Base-by-base conservation (phyloP, 2,329 filamentous ascomycete genomes). In the Colletotrichum lentis region DNA sequence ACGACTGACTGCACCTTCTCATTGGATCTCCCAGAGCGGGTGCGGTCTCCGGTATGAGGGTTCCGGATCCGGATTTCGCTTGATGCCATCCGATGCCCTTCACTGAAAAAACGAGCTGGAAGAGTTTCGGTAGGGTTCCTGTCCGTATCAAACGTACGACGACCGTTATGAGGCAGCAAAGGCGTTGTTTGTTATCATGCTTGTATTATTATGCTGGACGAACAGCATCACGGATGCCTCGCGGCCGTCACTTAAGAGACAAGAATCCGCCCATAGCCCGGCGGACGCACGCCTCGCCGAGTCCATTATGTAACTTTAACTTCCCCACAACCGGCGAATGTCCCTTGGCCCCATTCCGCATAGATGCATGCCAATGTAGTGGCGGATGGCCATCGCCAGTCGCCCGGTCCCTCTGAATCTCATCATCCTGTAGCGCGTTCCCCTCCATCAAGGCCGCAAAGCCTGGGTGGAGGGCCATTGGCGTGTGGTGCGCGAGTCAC, bases 171-270 rank as follows among this genome's bases (percentile, higher is more conserved):
- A 47, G n/a, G 11, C 44, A n/a, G 8, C 10, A 44, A 5, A 47
- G 44, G 11, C n/a, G 11, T 16, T 27, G 5, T 12, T 18, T 31
- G 18, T 44, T n/a, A 24, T 50, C 12, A 60, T 65, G 37, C 43
- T 68, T 68, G 49, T 44, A 68, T 68, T 44, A 68, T 68, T 65
- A 59, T 56, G 62, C 43, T 55, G 54, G 54, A 52, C 5, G 39
- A 43, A 44, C 49, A 65, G 61, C 62, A 59, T 60, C 49, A 60
- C 55, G 24, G 37, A 56, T 56, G 61, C 43, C 65, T 65, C 14
- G 43, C 49, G 54, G 43, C 37, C 61, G 60, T 52, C 61, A 31
- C 41, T 67, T 20, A 22, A 49, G 16, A 59, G 44, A 39, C 31
- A 59, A 60, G 3, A 24, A 68, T 22, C 18, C 31, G 12, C 50